A percentile compares a stretch with the other conserved stretches of the same genome.
Evolutionary conservation across 2,329 filamentous ascomycete species (phyloP).

Genomic region (Boeremia exigua): DNA sequence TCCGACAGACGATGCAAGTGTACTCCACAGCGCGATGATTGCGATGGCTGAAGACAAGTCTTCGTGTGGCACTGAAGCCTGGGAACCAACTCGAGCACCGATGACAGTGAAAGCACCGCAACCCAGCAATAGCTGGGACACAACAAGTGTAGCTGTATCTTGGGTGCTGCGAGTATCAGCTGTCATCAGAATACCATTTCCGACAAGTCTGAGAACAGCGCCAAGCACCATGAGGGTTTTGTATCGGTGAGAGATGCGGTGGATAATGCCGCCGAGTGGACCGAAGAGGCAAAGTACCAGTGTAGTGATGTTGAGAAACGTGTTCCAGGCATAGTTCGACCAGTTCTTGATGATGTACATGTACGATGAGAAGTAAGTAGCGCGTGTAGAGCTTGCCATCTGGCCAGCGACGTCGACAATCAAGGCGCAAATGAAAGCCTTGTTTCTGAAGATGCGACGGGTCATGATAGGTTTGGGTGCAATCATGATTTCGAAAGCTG

Average conservation of each 20-base stretch:
- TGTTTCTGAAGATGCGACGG: neutral
- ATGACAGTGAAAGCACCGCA: neutral
- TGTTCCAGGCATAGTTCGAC: constrained; percentile 1
- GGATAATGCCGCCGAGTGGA: neutral
- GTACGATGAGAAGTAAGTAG: constrained; percentile 1
- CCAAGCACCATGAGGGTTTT: neutral
- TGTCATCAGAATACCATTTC: neutral
- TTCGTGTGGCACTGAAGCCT: constrained; percentile 1
- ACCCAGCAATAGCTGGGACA: neutral
- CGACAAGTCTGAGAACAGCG: neutral
- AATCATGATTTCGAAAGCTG: neutral
- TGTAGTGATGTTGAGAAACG: neutral
- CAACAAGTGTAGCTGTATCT: neutral
- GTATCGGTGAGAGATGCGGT: neutral
- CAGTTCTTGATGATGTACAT: constrained; percentile 1
- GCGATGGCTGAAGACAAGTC: neutral
- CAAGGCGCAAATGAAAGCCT: neutral
- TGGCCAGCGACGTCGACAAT: neutral
- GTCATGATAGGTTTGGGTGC: neutral
- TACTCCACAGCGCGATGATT: neutral
- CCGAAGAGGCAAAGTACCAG: constrained; percentile 2
- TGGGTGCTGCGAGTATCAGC: neutral
- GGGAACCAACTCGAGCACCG: neutral
- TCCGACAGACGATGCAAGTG: neutral
- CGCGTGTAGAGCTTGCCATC: constrained; percentile 1